These are phyloP conservation scores for Lachancea mirantina DNA, from an alignment of 805 yeast species.

Conservation along the genomic window DNA sequence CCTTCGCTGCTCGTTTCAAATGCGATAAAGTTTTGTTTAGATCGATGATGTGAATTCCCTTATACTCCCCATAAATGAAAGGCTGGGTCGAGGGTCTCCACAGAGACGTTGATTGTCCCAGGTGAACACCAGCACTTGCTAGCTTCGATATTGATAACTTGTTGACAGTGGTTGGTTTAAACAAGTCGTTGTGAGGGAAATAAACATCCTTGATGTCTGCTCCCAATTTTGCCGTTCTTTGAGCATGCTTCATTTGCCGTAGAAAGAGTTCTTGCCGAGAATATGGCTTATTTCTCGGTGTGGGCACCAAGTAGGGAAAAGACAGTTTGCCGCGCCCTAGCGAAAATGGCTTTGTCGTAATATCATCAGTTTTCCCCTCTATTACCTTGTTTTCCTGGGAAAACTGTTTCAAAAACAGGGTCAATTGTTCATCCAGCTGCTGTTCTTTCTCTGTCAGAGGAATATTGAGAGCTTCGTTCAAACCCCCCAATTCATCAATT, in stretches of 20 bases:
- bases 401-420: constrained; percentile 24
- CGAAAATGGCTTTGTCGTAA: constrained; percentile 1
- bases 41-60: constrained; percentile 88
- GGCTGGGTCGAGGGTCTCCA: constrained; percentile 82
- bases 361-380: constrained; percentile 12
- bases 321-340: constrained; percentile 9
- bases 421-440: constrained; percentile 27
- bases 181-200: constrained; percentile 58
- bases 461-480: constrained; percentile 11
- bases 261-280: constrained; percentile 69
- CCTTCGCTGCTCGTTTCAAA: constrained; percentile 74
- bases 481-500: constrained; percentile 13
- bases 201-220: constrained; percentile 56
- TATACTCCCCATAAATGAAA: constrained; percentile 78
- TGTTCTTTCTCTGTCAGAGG: constrained; percentile 23
- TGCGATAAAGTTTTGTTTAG: constrained; percentile 72
- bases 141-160: constrained; percentile 62
- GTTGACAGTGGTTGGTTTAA: constrained; percentile 48
- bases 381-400: constrained; percentile 17
- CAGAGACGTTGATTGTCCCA: constrained; percentile 80
- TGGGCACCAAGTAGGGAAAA: constrained; percentile 56
- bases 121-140: constrained; percentile 88
- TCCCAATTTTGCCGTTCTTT: constrained; percentile 52
- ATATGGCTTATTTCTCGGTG: constrained; percentile 58
- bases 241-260: constrained; percentile 60